Base-by-base conservation (phyloP, 805 yeast genomes). In the Metschnikowia kunwiensis region DNA sequence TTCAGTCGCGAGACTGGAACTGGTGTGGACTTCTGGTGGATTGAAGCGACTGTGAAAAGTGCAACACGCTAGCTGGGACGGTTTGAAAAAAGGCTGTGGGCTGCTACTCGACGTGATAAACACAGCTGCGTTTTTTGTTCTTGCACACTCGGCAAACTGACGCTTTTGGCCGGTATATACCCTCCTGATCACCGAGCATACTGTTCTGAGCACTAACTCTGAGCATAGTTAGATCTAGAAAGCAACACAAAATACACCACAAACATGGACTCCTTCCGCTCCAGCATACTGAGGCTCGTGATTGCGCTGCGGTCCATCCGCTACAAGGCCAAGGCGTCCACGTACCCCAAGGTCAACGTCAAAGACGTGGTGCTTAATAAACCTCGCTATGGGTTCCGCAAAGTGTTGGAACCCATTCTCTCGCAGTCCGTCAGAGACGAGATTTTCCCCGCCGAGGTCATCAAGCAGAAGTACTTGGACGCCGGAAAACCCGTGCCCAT, bases 401-500 rank as follows among this genome's bases (percentile, higher is more conserved):
- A 52, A 38, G 58, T 53, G 27, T 59, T 71, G 55, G 49, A 44
- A 8, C 71, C 70, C 5, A 54, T 68, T 28, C 49, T 68, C 37
- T 61, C 70, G 8, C 69, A 64, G 44, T 39, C 55, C 15, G 70
- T 65, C 10, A 58, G 53, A n/a, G 63, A 65, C 34, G 61, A 69
- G n/a, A 49, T 68, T 22, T 67, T 67, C 43, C 70, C 72, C 14
- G 54, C 56, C 24, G 55, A 50, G 25, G 65, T 57, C 31, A 65
- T 68, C 42, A 57, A 52, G 42, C 49, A 57, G 20, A 47, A 48
- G 42, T 68, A 68, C 51, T 39, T 48, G 27, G 59, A 57, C 23
- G 60, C 59, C 7, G 71, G 69, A 12, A 66, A 68, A 43, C 68
- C 70, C 9, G 63, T 67, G 8, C 74, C 74, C 2, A 65, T 64